These are phyloP conservation scores for Debaryomycetaceae sp. DNA, from an alignment of 1,139 yeast species.

Conservation along the genomic window DNA sequence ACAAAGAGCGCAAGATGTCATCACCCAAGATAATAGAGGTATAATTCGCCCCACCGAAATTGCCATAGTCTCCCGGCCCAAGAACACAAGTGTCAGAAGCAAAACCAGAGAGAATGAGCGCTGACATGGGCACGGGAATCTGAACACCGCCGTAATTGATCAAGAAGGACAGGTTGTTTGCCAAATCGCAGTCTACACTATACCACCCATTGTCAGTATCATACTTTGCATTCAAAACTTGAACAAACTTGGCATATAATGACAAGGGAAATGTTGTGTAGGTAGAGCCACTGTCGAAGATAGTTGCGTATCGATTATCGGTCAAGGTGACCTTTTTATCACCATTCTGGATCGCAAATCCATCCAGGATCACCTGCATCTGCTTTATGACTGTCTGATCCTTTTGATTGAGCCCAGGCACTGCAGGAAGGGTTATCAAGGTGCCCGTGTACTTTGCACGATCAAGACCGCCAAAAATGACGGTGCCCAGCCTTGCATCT, in stretches of 20 bases:
- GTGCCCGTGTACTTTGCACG: constrained; percentile 40
- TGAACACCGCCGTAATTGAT: constrained; percentile 9
- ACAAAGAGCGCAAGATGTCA: constrained; percentile 60
- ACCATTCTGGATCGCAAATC: not conserved
- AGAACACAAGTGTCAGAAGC: constrained; percentile 15
- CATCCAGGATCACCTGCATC: not conserved
- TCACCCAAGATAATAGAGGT: constrained; percentile 50
- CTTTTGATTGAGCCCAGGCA: constrained; percentile 9
- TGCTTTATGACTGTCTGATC: constrained; percentile 7
- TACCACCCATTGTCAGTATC: not conserved
- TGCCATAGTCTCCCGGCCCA: constrained; percentile 16
- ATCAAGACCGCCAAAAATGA: constrained; percentile 53
- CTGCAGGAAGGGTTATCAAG: constrained; percentile 17
- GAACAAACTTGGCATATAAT: constrained; percentile 28
- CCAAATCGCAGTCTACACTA: constrained; percentile 1
- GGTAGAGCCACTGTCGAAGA: constrained; percentile 64
- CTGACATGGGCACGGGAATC: constrained; percentile 9
- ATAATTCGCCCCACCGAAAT: no score
- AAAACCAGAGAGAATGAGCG: constrained; percentile 5
- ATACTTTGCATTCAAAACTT: not conserved
- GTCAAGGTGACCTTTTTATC: not conserved
- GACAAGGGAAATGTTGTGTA: constrained; percentile 39
- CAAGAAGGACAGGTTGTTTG: constrained; percentile 3
- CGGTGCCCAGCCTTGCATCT: constrained; percentile 29
- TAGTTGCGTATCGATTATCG: constrained; percentile 20